Base-by-base conservation (phyloP, 768 basidiomycete species). In the Tricholoma furcatifolium region DNA sequence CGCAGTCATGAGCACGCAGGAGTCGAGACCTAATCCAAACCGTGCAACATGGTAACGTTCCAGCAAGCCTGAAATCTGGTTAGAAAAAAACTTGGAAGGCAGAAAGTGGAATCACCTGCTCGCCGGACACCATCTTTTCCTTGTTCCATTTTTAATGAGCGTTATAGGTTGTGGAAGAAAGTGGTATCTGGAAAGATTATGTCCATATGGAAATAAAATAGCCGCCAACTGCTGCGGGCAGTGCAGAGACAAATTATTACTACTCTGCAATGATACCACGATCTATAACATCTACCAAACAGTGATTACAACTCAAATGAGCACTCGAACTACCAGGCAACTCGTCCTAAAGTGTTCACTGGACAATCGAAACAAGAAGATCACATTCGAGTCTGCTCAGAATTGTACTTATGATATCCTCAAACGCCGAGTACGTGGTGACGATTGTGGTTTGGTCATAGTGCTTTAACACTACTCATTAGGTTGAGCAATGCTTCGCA, bases 401-500 rank as follows among this genome's bases (percentile, higher is more conserved):
- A 88, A 85, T 51, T 95, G 91, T 66, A 83, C 84, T 2, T 91
- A 85, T 62, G 83, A 88, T 49, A 73, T 87, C 18, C 76, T 97
- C 39, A 79, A 84, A 62, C 75, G 73, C 43, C 88, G 86, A 75
- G 94, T 93, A 66, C 59, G 80, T 62, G 27, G 12, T n/a, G 30
- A 43, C 24, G 20, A 30, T 40, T 43, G 17, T 47, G 45, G 48
- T 46, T 15, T 12, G 48, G 38, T 44, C 42, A 23, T 27, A 43
- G n/a, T 24, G 34, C 15, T 51, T 27, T 40, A 34, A 43, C 17
- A 27, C 32, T 39, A 24, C 17, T 45, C 20, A 23, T 32, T 62
- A 96, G 94, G 80, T 97, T 31, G 91, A 92, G 60, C 86, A 91
- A 63, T 87, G 85, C 55, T 97, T 93, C 65, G 79, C 85, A 1